Evolutionary conservation across 345 rosid species (phyloP).

Genomic region (Gossypium arboreum): DNA sequence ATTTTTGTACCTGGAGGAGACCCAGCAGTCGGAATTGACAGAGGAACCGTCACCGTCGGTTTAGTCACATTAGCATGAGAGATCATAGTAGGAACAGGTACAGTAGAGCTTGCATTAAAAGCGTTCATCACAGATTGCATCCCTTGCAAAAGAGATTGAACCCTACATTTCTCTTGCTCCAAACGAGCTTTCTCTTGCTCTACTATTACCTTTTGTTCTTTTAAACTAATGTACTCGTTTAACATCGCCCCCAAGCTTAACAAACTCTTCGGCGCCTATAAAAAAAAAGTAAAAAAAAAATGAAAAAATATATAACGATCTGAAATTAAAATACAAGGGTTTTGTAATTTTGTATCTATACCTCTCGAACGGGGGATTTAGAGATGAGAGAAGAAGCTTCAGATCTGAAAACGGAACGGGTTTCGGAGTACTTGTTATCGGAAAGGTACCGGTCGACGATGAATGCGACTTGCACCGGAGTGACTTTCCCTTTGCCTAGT

Average conservation of each 20-base stretch:
- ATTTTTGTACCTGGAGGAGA: constrained; percentile 36
- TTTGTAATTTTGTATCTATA: too few species aligned
- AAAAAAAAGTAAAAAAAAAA: too few species aligned
- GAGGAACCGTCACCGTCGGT: constrained; percentile 22
- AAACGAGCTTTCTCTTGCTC: constrained; percentile 58
- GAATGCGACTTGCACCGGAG: constrained; percentile 75
- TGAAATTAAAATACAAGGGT: too few species aligned
- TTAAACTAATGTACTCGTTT: constrained; percentile 65
- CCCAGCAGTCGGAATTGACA: constrained; percentile 17
- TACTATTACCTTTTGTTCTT: constrained; percentile 58
- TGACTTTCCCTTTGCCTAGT: constrained; percentile 63
- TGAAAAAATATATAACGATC: too few species aligned
- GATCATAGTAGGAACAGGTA: constrained; percentile 27
- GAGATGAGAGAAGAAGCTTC: constrained; percentile 76
- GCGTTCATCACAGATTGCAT: constrained; percentile 70
- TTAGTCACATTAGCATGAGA: constrained; percentile 21
- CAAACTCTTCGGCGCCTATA: constrained; percentile 62
- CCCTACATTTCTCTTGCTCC: constrained; percentile 64
- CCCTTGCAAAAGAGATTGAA: constrained; percentile 57
- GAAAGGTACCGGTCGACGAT: constrained; percentile 80
- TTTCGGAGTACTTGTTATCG: constrained; percentile 56
- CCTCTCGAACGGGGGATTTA: constrained; percentile 48
- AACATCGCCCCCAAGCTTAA: constrained; percentile 60
- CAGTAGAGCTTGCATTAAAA: constrained; percentile 42
- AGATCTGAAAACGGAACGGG: constrained; percentile 47